Base-by-base conservation (phyloP, 345 rosid species). In the Pistacia atlantica region DNA sequence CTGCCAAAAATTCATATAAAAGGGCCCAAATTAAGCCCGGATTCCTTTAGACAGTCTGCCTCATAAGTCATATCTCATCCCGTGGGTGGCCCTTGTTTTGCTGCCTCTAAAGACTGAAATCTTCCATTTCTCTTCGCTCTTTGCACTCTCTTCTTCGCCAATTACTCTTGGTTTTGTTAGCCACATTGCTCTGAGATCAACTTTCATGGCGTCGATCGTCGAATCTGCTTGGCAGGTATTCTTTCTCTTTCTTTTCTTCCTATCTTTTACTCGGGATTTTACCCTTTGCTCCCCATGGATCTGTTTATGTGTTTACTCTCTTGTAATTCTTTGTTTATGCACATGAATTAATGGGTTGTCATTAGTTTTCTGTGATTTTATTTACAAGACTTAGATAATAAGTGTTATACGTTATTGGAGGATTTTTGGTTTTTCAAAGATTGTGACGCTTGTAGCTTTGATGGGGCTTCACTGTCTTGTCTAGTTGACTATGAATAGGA, bases 211-310 rank as follows among this genome's bases (percentile, higher is more conserved):
- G 79, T 87, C 90, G 62, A 33, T 89, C 78, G 68, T 94, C 71
- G 92, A 94, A 83, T 86, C 95, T 69, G 86, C 88, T 63, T 94
- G 98, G 98, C 89, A 75, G 97, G 98, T 94, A 87, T 22, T 45
- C 49, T 48, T 51, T 85, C 70, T 71, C n/a, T 42, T 33, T 22
- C 72, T 25, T 13, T 67, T 74, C 20, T n/a, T 56, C n/a, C 18
- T 22, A n/a, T 48, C 35, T 52, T 57, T 22, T 38, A 35, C 11
- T 4, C 38, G n/a, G 22, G 49, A 46, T 64, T 13, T 35, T 77
- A 17, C 74, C 28, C 59, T 5, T n/a, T n/a, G 38, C 64, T 79
- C 60, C 60, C 54, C 22, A 17, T 60, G 74, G 67, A 74, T 80
- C 82, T 72, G 58, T 67, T 54, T 4, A 9, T 61, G 37, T 31